A percentile compares a stretch with the other conserved stretches of the same genome.
Conservation (phyloP, 345 rosid species). For the sweet orange (Citrus sinensis) region DVS_A1.0 CM039163.1:40151001-40151500, state of each 20-base stretch:
- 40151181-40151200: neutral
- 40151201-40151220: neutral
- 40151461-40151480: neutral
- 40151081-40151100: neutral
- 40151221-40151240: neutral
- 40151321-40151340: neutral
- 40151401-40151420: conserved; percentile 4
- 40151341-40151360: conserved; percentile 6
- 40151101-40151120: neutral
- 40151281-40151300: neutral
- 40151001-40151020: neutral
- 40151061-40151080: neutral
- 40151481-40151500: conserved; percentile 2
- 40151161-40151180: neutral
- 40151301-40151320: neutral
- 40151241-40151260: neutral
- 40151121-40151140: neutral
- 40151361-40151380: neutral
- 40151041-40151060: neutral
- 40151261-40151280: neutral
- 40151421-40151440: conserved; percentile 1
- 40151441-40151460: conserved; percentile 13
- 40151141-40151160: neutral
- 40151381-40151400: neutral
- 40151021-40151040: neutral